Percentiles rank a stretch among this genome's conserved stretches.
Evolutionary conservation across 768 basidiomycete species (phyloP).

Genomic region (Psilocybe subaeruginosa): DNA sequence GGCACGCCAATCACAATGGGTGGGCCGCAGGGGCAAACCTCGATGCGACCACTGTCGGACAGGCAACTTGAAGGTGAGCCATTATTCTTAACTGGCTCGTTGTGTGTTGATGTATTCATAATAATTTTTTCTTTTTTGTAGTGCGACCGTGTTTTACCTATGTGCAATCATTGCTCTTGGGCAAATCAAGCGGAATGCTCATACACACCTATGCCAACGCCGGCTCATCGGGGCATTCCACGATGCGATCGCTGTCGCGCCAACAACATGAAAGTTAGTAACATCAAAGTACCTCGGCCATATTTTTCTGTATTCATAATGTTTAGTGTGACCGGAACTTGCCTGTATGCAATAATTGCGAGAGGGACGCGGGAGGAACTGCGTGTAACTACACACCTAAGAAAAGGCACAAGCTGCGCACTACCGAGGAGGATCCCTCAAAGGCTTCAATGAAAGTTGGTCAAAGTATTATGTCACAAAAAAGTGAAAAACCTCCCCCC

Average conservation of each 20-base stretch:
- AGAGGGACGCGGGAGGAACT: conserved; percentile 44
- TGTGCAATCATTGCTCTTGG: conserved; percentile 75
- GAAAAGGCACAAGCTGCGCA: conserved; percentile 51
- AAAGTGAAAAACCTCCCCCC: neutral
- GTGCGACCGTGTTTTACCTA: conserved; percentile 74
- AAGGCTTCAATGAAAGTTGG: neutral
- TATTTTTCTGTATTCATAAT: neutral
- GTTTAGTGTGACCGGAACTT: conserved; percentile 71
- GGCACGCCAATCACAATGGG: conserved; percentile 75
- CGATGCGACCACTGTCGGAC: conserved; percentile 74
- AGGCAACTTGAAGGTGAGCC: conserved; percentile 70
- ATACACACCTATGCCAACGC: conserved; percentile 75
- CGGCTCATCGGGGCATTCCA: conserved; percentile 75
- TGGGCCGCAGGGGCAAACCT: conserved; percentile 74
- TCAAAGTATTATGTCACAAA: conserved; percentile 9
- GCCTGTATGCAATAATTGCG: conserved; percentile 72
- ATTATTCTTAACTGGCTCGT: conserved; percentile 14
- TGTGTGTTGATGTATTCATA: neutral
- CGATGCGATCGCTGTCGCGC: conserved; percentile 72
- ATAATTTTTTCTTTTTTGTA: conserved; percentile 23
- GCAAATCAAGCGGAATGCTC: conserved; percentile 64
- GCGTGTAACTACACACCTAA: conserved; percentile 78
- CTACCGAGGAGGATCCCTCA: conserved; percentile 12
- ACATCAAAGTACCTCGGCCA: conserved; percentile 1
- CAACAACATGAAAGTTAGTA: conserved; percentile 64